Base-by-base conservation (phyloP, 352 stramenopile species). In the Albugo laibachii region DNA sequence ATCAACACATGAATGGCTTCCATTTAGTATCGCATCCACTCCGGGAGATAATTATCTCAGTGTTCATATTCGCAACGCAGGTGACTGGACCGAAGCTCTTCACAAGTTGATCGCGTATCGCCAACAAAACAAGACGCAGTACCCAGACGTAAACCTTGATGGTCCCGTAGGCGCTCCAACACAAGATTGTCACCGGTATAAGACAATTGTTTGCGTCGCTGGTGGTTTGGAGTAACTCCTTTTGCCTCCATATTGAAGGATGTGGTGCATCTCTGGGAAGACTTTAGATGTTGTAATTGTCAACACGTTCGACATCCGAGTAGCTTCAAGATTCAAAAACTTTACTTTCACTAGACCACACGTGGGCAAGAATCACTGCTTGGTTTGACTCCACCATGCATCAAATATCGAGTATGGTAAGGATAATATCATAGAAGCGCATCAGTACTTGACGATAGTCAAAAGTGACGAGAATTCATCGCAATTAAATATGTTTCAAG, bases 331-430 rank as follows among this genome's bases (percentile, higher is more conserved):
- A 56, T 86, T 27, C 67, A 61, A 36, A 84, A 85, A 43, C 75
- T 85, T 42, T 84, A 91, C 57, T 91, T 88, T 52, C 85, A 83
- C 60, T 91, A 76, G 77, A 62, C 74, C 57, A 82, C 69, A 2
- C 65, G 72, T 15, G 70, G 87, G 43, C 71, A 85, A 41, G 55
- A 83, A 38, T 80, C 72, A 12, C 64, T 93, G 69, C 57, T 35
- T 89, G 76, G 79, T 92, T 92, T 40, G 67, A 56, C 0, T 67
- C 81, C 27, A 81, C 76, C 4, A 84, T 92, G 69, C 80, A 92
- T 58, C 61, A 86, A 44, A 57, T 89, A 39, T 69, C 60, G 35
- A 61, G 68, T 45, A 24, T 43, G 16, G 77, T 54, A 69, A 60
- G 31, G 74, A 84, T 42, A 65, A 79, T 43, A 63, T 73, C 5